Conservation (phyloP, 176 grass and related monocot species). For the Puya raimondii region DNA sequence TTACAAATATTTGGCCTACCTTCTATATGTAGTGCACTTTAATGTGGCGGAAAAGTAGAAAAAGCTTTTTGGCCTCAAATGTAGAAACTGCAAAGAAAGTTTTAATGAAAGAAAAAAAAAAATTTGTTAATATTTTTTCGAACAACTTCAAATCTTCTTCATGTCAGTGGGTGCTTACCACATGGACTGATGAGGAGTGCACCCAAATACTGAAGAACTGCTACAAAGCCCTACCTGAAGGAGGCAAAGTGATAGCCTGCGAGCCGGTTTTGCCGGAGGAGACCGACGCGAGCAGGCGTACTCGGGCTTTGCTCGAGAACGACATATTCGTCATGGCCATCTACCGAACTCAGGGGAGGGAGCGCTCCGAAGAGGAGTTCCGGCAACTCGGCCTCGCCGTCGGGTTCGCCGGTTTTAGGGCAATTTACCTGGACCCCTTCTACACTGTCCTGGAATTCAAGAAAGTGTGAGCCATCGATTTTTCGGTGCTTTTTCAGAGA, state of each 20-base stretch:
- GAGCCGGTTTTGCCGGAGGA: slow-evolving; percentile 69
- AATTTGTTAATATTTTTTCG: too few species aligned
- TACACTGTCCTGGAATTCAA: slow-evolving; percentile 57
- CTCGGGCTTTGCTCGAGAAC: slow-evolving; percentile 59
- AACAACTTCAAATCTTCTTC: neutral
- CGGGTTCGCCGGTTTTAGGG: slow-evolving; percentile 37
- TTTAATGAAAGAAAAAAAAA: too few species aligned
- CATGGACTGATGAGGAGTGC: slow-evolving; percentile 83
- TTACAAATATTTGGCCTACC: too few species aligned
- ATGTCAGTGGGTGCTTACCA: slow-evolving; percentile 70
- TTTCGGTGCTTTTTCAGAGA: too few species aligned
- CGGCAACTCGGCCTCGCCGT: slow-evolving; percentile 35
- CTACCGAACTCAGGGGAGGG: slow-evolving; percentile 56
- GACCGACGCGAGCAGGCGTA: slow-evolving; percentile 51
- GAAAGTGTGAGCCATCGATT: slow-evolving; percentile 25
- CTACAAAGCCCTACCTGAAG: slow-evolving; percentile 40
- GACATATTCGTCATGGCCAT: slow-evolving; percentile 95
- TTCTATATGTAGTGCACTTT: too few species aligned
- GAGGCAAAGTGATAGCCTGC: slow-evolving; percentile 76
- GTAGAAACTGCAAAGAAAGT: too few species aligned
- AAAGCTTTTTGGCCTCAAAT: too few species aligned
- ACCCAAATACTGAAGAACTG: slow-evolving; percentile 61
- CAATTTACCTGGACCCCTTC: slow-evolving; percentile 84
- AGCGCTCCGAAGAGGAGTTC: slow-evolving; percentile 72
- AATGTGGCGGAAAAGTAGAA: too few species aligned